phyloP scores from a whole-genome alignment of 202 grass and related monocot species.

The Tripidium arundinaceum region DNA sequence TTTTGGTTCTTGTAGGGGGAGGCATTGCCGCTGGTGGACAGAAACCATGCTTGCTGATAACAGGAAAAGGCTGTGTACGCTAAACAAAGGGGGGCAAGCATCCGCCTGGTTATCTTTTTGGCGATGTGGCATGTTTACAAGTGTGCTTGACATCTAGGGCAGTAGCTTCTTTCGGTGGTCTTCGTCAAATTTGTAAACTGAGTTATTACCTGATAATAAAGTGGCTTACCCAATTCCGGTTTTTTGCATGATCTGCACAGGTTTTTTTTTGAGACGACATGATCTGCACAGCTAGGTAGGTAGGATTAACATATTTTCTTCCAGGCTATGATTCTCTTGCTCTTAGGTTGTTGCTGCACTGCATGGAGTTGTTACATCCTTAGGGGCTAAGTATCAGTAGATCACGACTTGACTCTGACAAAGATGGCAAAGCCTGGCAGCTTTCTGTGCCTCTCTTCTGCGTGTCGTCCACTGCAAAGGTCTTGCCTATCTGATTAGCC shows the following conservation, averaged over 20 bases:
- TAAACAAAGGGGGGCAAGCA: too few species aligned
- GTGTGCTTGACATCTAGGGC: neutral
- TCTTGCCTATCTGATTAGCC: neutral
- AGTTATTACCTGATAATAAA: slow-evolving; percentile 26
- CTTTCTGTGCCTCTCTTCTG: neutral
- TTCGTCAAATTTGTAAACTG: neutral
- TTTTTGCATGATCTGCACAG: too few species aligned
- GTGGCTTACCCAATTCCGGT: neutral
- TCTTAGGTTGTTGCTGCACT: neutral
- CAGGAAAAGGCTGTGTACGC: too few species aligned
- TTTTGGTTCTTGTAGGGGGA: too few species aligned
- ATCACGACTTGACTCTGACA: neutral
- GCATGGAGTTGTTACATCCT: slow-evolving; percentile 34
- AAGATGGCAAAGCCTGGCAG: neutral
- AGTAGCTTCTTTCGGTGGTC: slow-evolving; percentile 25
- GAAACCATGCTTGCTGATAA: too few species aligned
- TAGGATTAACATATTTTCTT: neutral
- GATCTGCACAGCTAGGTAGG: neutral
- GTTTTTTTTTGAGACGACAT: too few species aligned
- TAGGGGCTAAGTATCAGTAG: slow-evolving; percentile 10
- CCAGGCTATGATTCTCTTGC: neutral
- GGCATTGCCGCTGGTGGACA: too few species aligned
- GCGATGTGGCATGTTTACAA: neutral
- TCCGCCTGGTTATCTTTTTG: too few species aligned
- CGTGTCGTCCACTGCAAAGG: slow-evolving; percentile 16